Conservation (phyloP, 1,284 basidiomycete genomes). For the Austroboletus novae-zelandiae region DNA sequence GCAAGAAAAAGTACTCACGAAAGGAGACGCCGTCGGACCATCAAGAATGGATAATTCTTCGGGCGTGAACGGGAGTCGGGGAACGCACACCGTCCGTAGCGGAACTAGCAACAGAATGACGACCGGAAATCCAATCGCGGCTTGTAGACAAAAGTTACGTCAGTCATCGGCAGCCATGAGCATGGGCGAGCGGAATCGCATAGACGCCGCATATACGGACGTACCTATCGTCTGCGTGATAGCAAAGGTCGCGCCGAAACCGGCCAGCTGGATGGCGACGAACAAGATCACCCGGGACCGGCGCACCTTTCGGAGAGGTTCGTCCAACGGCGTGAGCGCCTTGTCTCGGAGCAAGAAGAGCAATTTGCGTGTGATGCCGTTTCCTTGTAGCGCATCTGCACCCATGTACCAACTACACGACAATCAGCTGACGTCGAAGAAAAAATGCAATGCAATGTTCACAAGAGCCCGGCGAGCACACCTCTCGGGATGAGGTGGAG, state of each 20-base stretch:
- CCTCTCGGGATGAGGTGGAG: conserved; percentile 74
- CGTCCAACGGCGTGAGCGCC: conserved; percentile 55
- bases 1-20: conserved; percentile 50
- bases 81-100: conserved; percentile 71
- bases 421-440: background rate
- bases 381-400: conserved; percentile 76
- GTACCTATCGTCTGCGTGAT: conserved; percentile 89
- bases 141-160: conserved; percentile 37
- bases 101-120: conserved; percentile 90
- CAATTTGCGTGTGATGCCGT: conserved; percentile 83
- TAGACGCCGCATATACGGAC: conserved; percentile 9
- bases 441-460: conserved; percentile 25
- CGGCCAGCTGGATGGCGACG: conserved; percentile 76
- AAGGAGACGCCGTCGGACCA: conserved; percentile 81
- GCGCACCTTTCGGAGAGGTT: conserved; percentile 75
- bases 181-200: background rate
- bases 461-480: conserved; percentile 77
- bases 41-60: conserved; percentile 87
- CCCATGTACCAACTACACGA: conserved; percentile 83
- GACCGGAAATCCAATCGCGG: conserved; percentile 89
- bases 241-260: conserved; percentile 88
- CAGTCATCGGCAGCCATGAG: background rate
- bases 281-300: conserved; percentile 79
- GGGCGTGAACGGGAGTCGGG: conserved; percentile 72
- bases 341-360: conserved; percentile 82